These are phyloP conservation scores for Leishmania tropica DNA, from an alignment of 208 protist species.

Conservation along the genomic window DNA sequence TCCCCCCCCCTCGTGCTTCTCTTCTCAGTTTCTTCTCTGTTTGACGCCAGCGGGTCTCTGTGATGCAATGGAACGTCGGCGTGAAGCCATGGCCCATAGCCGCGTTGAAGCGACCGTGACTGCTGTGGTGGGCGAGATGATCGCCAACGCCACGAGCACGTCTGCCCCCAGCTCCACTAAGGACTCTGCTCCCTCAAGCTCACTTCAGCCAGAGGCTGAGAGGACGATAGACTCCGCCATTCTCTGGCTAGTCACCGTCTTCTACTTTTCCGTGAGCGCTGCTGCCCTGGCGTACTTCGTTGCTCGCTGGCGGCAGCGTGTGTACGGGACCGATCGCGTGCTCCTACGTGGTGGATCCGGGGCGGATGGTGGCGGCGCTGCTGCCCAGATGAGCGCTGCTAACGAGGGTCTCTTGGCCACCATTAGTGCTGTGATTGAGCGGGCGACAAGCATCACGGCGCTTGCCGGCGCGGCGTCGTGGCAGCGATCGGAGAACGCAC, in stretches of 20 bases:
- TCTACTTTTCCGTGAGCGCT: slow-evolving; percentile 18
- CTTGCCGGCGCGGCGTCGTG: slow-evolving; percentile 21
- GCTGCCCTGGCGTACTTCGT: slow-evolving; percentile 23
- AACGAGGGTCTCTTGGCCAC: slow-evolving; percentile 21
- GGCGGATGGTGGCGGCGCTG: neutral
- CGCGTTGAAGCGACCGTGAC: neutral
- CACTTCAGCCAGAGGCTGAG: neutral
- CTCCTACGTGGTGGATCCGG: neutral
- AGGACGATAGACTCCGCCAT: slow-evolving; percentile 24
- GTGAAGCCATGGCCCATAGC: neutral
- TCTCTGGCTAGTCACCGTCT: slow-evolving; percentile 18
- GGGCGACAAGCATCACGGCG: slow-evolving; percentile 17
- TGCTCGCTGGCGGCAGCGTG: slow-evolving; percentile 18
- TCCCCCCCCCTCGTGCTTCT: neutral
- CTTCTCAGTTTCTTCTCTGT: neutral
- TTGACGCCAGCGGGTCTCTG: neutral
- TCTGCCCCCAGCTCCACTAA: neutral
- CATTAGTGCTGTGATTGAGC: slow-evolving; percentile 26
- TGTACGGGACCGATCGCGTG: slow-evolving; percentile 13
- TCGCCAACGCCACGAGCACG: slow-evolving; percentile 4
- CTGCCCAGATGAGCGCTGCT: neutral
- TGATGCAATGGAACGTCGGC: neutral
- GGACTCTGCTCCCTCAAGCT: neutral
- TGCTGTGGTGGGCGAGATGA: neutral
- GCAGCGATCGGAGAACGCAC: slow-evolving; percentile 3